Evolutionary conservation across 371 early-diverging fungal species (phyloP).

Genomic region (Syncephalastrum sp.): DNA sequence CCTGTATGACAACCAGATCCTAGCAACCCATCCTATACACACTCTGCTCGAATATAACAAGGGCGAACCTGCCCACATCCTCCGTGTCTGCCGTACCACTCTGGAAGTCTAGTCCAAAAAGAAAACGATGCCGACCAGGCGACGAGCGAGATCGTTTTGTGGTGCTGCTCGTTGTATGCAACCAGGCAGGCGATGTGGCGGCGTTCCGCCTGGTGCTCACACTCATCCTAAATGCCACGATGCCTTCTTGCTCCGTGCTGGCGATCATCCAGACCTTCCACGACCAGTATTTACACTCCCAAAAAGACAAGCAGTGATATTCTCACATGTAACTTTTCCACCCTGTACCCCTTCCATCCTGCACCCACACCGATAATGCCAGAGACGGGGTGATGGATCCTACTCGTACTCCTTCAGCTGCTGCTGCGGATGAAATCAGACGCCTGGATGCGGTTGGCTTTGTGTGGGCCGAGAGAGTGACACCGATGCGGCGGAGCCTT

Average conservation of each 20-base stretch:
- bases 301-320: constrained; percentile 20
- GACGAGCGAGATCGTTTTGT: background rate
- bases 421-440: background rate
- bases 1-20: no score
- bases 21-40: constrained; percentile 32
- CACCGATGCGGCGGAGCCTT: constrained; percentile 4
- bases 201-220: constrained; percentile 19
- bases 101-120: constrained; percentile 29
- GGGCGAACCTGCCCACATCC: constrained; percentile 17
- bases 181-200: constrained; percentile 22
- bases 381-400: background rate
- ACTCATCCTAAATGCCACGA: background rate
- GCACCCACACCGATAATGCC: constrained; percentile 24
- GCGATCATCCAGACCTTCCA: constrained; percentile 37
- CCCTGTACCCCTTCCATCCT: constrained; percentile 16
- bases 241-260: constrained; percentile 20
- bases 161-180: constrained; percentile 27
- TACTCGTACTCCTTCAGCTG: background rate
- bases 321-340: constrained; percentile 33
- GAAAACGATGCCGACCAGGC: constrained; percentile 6
- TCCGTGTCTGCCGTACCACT: constrained; percentile 22
- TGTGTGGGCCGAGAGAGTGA: background rate
- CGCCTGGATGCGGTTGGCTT: constrained; percentile 24
- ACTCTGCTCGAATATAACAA: no score
- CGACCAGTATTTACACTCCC: constrained; percentile 21